Percentiles rank a stretch among this genome's conserved stretches.
These are phyloP conservation scores for Zygosaccharomyces pseudobailii DNA, from an alignment of 1,139 yeast species.

Conservation along the genomic window DNA sequence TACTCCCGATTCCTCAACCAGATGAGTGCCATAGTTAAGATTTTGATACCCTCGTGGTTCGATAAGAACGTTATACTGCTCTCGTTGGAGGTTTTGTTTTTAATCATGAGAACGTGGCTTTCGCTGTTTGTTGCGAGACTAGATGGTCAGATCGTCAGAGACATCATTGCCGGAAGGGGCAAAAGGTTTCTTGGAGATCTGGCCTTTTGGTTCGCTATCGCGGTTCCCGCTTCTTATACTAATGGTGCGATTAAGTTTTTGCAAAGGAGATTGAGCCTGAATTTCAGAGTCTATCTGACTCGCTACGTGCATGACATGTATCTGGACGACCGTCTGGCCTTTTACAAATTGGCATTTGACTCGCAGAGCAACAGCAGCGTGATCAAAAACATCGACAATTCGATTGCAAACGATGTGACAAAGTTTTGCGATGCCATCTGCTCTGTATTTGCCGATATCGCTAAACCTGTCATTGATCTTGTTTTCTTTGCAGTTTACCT, in stretches of 20 bases:
- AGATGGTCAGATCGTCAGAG: constrained; percentile 90
- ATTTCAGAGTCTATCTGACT: constrained; percentile 78
- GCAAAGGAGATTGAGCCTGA: constrained; percentile 71
- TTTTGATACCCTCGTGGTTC: constrained; percentile 68
- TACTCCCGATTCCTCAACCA: constrained; percentile 71
- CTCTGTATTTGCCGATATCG: constrained; percentile 79
- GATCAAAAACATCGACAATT: constrained; percentile 55
- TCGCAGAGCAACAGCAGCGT: constrained; percentile 35
- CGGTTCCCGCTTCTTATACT: constrained; percentile 90
- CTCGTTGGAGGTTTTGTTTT: constrained; percentile 66
- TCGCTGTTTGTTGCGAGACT: constrained; percentile 80
- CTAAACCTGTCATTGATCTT: constrained; percentile 86
- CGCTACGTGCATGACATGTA: constrained; percentile 89
- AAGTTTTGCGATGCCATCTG: constrained; percentile 81
- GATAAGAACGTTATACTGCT: constrained; percentile 66
- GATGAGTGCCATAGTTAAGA: constrained; percentile 71
- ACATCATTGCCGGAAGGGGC: constrained; percentile 79
- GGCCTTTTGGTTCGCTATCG: constrained; percentile 81
- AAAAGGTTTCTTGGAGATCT: constrained; percentile 71
- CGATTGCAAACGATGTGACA: constrained; percentile 79
- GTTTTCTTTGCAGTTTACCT: constrained; percentile 83
- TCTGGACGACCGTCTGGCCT: constrained; percentile 73
- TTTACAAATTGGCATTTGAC: constrained; percentile 64
- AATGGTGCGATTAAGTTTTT: constrained; percentile 84
- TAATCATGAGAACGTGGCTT: constrained; percentile 80